phyloP scores from a whole-genome alignment of 2,329 filamentous ascomycete species.

The Triangularia setosa region DNA sequence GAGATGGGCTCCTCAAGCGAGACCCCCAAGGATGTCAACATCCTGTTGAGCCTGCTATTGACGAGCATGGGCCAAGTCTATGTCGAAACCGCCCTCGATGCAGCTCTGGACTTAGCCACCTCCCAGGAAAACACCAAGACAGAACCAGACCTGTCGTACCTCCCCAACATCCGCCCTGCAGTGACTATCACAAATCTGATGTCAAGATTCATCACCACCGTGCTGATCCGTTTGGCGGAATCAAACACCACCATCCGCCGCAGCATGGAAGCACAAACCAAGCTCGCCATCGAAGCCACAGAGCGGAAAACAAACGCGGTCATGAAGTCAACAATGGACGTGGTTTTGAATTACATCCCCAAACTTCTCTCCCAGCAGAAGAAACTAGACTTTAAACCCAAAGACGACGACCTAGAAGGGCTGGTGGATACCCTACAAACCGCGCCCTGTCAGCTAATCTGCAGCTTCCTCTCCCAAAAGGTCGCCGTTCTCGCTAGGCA shows the following conservation, averaged over 20 bases:
- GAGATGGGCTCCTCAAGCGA: slow-evolving; percentile 86
- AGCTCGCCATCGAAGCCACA: slow-evolving; percentile 67
- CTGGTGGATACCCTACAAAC: slow-evolving; percentile 77
- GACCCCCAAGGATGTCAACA: slow-evolving; percentile 88
- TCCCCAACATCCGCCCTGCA: slow-evolving; percentile 72
- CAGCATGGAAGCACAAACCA: slow-evolving; percentile 82
- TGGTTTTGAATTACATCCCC: slow-evolving; percentile 70
- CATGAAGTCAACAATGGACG: slow-evolving; percentile 56
- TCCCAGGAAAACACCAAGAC: slow-evolving; percentile 74
- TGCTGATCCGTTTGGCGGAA: slow-evolving; percentile 84
- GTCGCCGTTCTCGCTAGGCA: slow-evolving; percentile 59
- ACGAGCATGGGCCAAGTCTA: slow-evolving; percentile 84
- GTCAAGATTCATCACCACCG: slow-evolving; percentile 84
- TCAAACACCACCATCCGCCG: slow-evolving; percentile 85
- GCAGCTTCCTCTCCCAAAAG: slow-evolving; percentile 66
- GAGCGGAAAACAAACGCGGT: slow-evolving; percentile 75
- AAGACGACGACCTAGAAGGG: slow-evolving; percentile 63
- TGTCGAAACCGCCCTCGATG: slow-evolving; percentile 63
- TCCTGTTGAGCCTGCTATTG: slow-evolving; percentile 77
- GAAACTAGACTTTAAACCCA: slow-evolving; percentile 87
- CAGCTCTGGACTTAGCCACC: slow-evolving; percentile 68
- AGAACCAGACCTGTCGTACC: slow-evolving; percentile 83
- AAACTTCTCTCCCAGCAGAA: slow-evolving; percentile 73
- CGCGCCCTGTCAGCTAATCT: slow-evolving; percentile 75
- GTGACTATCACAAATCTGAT: slow-evolving; percentile 91